Base-by-base conservation (phyloP, 139 green algal species). In the Picochlorum sp. region DNA sequence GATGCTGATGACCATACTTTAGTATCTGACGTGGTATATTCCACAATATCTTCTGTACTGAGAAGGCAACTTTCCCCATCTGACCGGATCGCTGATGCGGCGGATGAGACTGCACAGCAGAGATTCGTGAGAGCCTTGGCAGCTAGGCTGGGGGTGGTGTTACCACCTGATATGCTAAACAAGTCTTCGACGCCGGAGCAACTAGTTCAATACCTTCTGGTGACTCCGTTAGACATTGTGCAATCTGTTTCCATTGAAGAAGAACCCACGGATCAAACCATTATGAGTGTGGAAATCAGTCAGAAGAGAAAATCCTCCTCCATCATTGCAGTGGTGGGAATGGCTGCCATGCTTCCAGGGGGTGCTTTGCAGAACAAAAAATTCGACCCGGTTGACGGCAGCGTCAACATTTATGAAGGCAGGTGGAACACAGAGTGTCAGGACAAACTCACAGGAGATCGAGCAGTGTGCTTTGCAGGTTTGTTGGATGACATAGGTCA, bases 401-500 rank as follows among this genome's bases (percentile, higher is more conserved):
- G 34, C 13, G 15, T n/a, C n/a, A 18, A 14, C 8, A 69, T 60
- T 69, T 20, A 14, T 1, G 45, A 26, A 20, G 50, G 64, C 46
- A 51, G 63, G 30, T 69, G 63, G 47, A 24, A 62, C 16, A 20
- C 21, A 38, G 47, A 69, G 20, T n/a, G 10, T 32, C 21, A 23
- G 63, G 59, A 24, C 49, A 30, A 49, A 5, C 51, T 65, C 14
- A 20, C 32, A 26, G 52, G 28, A 32, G 61, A 44, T 65, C 62
- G 47, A 32, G 16, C 16, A 13, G 57, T 62, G 2, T 67, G 72
- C 4, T 89, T 89, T 75, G 84, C 75, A 4, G 66, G 44, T 15
- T 87, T 85, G 69, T 44, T 94, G 65, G 58, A 66, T 1, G n/a
- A 32, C 1, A 76, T 90, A 34, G 82, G 84, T 18, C 16, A 47